A percentile compares a stretch with the other conserved stretches of the same genome.
Conservation (phyloP, 2,329 filamentous ascomycete genomes). For the Penicillium brevicompactum region DNA sequence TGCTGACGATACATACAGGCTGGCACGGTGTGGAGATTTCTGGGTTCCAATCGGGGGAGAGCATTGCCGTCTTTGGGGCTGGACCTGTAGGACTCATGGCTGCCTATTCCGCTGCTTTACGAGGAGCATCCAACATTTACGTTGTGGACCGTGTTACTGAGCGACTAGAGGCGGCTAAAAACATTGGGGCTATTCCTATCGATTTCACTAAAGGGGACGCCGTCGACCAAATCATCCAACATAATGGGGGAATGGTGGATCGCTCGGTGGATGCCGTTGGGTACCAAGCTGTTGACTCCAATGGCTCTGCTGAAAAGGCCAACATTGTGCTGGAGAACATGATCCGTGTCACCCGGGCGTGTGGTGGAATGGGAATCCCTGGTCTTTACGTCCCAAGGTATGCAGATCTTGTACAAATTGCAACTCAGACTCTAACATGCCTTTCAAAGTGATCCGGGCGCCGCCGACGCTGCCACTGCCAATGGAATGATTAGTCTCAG, state of each 20-base stretch:
- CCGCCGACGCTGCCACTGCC: constrained; percentile 61
- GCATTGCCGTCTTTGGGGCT: constrained; percentile 66
- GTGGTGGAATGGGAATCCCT: constrained; percentile 64
- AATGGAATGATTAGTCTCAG: constrained; percentile 66
- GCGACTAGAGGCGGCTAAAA: constrained; percentile 60
- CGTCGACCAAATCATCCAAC: constrained; percentile 63
- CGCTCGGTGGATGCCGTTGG: constrained; percentile 67
- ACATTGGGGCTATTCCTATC: constrained; percentile 64
- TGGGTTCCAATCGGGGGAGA: constrained; percentile 63
- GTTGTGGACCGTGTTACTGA: constrained; percentile 66
- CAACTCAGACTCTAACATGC: background rate
- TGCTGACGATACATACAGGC: constrained; percentile 5
- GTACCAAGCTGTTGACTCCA: constrained; percentile 62
- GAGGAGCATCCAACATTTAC: constrained; percentile 63
- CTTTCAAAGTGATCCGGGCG: constrained; percentile 56
- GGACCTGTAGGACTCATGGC: constrained; percentile 68
- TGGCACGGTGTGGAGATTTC: constrained; percentile 46
- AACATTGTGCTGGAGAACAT: constrained; percentile 66
- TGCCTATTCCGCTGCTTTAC: constrained; percentile 63
- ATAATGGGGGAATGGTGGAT: constrained; percentile 64
- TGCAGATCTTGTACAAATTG: background rate
- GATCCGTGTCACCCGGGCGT: constrained; percentile 63
- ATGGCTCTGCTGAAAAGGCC: constrained; percentile 61
- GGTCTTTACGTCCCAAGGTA: constrained; percentile 54
- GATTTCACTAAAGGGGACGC: constrained; percentile 59